Conservation (phyloP, 306 rosid species). For the Rubus idaeus region DNA sequence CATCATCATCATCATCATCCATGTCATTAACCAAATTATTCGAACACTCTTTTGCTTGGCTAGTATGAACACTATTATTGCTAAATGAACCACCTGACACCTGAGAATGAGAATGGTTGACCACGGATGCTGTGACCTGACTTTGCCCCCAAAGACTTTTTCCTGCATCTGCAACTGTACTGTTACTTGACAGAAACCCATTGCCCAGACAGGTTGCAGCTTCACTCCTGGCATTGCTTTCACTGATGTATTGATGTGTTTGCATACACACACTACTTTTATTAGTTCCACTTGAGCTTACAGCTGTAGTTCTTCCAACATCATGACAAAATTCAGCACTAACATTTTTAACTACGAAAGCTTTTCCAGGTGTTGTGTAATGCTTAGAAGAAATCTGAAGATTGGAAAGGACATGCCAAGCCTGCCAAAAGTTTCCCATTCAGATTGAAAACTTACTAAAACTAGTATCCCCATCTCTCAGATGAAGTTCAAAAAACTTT, state of each 20-base stretch:
- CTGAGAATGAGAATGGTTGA: conserved; percentile 39
- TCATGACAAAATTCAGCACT: conserved; percentile 29
- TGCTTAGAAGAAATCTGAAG: conserved; percentile 56
- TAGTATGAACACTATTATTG: conserved; percentile 29
- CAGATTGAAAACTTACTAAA: conserved; percentile 11
- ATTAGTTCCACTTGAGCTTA: conserved; percentile 30
- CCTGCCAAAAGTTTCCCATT: conserved; percentile 49
- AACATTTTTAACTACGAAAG: conserved; percentile 34
- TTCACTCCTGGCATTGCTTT: conserved; percentile 31
- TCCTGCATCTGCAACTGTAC: conserved; percentile 32
- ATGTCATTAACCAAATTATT: conserved; percentile 35
- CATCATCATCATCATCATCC: conserved; percentile 63
- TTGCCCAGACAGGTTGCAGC: conserved; percentile 17
- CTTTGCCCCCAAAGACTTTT: conserved; percentile 29
- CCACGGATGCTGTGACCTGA: conserved; percentile 39
- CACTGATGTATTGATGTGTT: conserved; percentile 24
- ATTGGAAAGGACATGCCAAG: conserved; percentile 70
- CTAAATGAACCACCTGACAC: conserved; percentile 37
- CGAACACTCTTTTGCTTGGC: conserved; percentile 37
- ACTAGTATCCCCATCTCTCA: background rate
- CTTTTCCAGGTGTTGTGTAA: conserved; percentile 66
- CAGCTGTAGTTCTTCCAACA: conserved; percentile 33
- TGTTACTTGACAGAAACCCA: conserved; percentile 28
- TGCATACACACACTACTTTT: conserved; percentile 21
- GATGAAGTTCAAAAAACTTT: conserved; percentile 8